Evolutionary conservation across 495 filamentous ascomycete genomes (phyloP).

Genomic region (Xylaria flabelliformis): DNA sequence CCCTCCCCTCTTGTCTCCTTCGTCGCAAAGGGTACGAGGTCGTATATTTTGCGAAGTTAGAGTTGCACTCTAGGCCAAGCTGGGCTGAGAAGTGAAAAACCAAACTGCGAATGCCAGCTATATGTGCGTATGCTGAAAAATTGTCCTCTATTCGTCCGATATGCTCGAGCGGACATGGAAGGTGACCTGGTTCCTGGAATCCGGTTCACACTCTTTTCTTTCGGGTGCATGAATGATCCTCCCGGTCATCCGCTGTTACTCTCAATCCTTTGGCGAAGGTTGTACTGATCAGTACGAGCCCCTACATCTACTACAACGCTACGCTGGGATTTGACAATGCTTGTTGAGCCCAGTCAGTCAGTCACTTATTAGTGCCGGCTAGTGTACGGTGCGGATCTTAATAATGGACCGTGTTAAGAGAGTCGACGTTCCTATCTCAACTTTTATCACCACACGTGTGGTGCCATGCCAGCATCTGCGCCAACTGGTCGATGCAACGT

Average conservation of each 20-base stretch:
- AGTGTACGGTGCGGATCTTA: neutral
- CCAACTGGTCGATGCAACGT: conserved; percentile 14
- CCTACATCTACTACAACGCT: conserved; percentile 2
- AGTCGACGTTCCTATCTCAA: neutral
- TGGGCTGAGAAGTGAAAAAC: neutral
- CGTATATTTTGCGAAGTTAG: neutral
- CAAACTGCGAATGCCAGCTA: neutral
- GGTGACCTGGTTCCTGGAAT: conserved; percentile 17
- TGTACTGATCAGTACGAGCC: neutral
- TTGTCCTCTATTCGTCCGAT: conserved; percentile 14
- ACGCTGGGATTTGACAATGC: neutral
- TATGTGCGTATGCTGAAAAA: neutral
- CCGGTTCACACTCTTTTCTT: conserved; percentile 16
- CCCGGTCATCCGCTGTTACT: conserved; percentile 15
- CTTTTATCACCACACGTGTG: conserved; percentile 6
- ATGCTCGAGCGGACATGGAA: neutral
- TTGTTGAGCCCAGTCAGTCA: neutral
- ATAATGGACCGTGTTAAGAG: neutral
- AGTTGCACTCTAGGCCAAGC: neutral
- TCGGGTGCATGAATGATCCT: conserved; percentile 23
- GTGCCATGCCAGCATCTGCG: conserved; percentile 14
- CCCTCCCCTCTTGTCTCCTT: neutral
- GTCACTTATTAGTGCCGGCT: neutral
- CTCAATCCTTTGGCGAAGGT: neutral
- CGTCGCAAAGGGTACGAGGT: neutral